Percentiles rank a stretch among this genome's conserved stretches.
Conservation (phyloP, 495 filamentous ascomycete species). For the Penicillium coprophilum region DNA sequence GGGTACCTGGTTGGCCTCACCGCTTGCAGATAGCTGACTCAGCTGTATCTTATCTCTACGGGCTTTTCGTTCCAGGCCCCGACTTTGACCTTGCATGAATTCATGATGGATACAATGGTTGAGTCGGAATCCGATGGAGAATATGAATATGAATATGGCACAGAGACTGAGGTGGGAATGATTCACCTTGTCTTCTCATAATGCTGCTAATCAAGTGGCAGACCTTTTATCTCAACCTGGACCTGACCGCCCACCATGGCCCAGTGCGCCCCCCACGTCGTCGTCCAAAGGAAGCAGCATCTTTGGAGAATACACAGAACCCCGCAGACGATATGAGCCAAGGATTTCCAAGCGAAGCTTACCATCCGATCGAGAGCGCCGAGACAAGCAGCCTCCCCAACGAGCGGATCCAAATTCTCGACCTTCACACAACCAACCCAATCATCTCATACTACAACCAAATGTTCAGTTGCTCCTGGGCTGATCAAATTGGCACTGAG, state of each 20-base stretch:
- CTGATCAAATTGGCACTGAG: constrained; percentile 75
- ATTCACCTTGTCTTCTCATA: not conserved
- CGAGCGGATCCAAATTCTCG: constrained; percentile 72
- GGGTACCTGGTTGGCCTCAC: not conserved
- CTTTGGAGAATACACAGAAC: constrained; percentile 7
- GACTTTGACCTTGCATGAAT: not conserved
- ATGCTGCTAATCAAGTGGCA: constrained; percentile 20
- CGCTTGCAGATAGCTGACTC: constrained; percentile 13
- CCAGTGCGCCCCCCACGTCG: constrained; percentile 37
- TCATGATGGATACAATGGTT: constrained; percentile 26
- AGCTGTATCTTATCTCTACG: constrained; percentile 14
- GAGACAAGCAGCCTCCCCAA: constrained; percentile 25
- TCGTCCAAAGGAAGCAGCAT: constrained; percentile 25
- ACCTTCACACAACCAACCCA: constrained; percentile 70
- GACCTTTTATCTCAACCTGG: constrained; percentile 57
- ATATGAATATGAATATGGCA: constrained; percentile 63
- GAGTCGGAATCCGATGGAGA: constrained; percentile 37
- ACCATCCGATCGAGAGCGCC: constrained; percentile 24
- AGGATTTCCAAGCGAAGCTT: constrained; percentile 13
- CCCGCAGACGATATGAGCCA: constrained; percentile 15
- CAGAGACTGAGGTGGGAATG: constrained; percentile 53
- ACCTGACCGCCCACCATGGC: constrained; percentile 49
- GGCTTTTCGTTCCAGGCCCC: not conserved
- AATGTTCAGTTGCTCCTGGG: constrained; percentile 75
- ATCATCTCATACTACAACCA: constrained; percentile 72